Percentiles rank a stretch among this genome's conserved stretches.
These are phyloP conservation scores for Neurospora sp. DNA, from an alignment of 495 filamentous ascomycete genomes.

Conservation along the genomic window DNA sequence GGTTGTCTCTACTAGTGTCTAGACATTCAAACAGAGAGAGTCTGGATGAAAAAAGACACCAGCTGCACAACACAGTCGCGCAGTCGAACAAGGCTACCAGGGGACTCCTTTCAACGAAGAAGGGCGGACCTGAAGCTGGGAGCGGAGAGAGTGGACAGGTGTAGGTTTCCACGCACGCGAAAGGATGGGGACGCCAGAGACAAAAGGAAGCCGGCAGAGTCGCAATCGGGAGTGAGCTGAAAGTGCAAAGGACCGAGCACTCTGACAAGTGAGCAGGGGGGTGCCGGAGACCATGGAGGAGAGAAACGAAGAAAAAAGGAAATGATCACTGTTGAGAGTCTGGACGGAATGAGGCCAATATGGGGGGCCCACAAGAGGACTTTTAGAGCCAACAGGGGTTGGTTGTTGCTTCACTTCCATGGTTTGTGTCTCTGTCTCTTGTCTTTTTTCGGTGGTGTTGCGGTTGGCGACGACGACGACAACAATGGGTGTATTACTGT, in stretches of 20 bases:
- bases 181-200: neutral
- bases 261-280: neutral
- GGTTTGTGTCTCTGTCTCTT: neutral
- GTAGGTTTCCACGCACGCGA: neutral
- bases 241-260: neutral
- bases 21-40: neutral
- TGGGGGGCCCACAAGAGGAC: neutral
- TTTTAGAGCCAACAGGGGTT: neutral
- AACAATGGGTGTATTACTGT: neutral
- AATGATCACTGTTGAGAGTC: neutral
- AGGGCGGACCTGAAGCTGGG: neutral
- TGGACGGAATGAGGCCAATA: neutral
- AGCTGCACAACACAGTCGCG: neutral
- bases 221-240: neutral
- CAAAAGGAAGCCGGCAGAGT: neutral
- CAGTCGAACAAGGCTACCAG: neutral
- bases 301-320: neutral
- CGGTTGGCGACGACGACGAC: neutral
- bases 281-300: neutral
- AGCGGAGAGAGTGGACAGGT: neutral
- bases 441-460: neutral
- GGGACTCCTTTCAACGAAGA: neutral
- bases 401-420: neutral
- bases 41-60: neutral
- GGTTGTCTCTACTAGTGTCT: neutral